Evolutionary conservation across 2,329 filamentous ascomycete genomes (phyloP).

Genomic region (Zymoseptoria crescenta): DNA sequence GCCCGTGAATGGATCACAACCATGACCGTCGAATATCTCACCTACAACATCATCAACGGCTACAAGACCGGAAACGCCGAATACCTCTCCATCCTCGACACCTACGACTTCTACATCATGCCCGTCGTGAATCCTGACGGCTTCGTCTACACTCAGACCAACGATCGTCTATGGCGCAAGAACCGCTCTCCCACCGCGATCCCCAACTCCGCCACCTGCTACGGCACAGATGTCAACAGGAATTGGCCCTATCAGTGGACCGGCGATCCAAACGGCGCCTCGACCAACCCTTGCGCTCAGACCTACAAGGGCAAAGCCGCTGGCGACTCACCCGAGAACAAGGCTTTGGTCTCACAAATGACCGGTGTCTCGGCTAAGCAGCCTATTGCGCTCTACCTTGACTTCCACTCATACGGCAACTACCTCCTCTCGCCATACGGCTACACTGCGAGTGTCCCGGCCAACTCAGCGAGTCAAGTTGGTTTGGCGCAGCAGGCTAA

Average conservation of each 20-base stretch:
- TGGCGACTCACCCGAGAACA: constrained; percentile 47
- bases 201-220: constrained; percentile 32
- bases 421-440: constrained; percentile 53
- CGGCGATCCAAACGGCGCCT: constrained; percentile 39
- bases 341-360: constrained; percentile 43
- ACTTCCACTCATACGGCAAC: constrained; percentile 58
- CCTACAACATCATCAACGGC: constrained; percentile 19
- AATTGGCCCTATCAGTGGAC: constrained; percentile 44
- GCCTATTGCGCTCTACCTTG: constrained; percentile 55
- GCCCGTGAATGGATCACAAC: constrained; percentile 22
- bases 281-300: constrained; percentile 45
- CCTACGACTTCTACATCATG: constrained; percentile 20
- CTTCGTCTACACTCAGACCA: constrained; percentile 52
- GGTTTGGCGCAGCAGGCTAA: constrained; percentile 45
- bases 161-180: constrained; percentile 55
- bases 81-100: constrained; percentile 13
- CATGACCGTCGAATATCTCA: constrained; percentile 22
- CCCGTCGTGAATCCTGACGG: constrained; percentile 33
- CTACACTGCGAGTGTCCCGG: constrained; percentile 46
- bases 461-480: constrained; percentile 43
- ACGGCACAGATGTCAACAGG: constrained; percentile 51
- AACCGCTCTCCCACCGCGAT: constrained; percentile 39
- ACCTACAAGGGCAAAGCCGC: constrained; percentile 35
- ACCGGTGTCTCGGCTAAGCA: constrained; percentile 37
- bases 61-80: constrained; percentile 14